Conservation (phyloP, 139 green algal species). For the Picochlorum sp. region DNA sequence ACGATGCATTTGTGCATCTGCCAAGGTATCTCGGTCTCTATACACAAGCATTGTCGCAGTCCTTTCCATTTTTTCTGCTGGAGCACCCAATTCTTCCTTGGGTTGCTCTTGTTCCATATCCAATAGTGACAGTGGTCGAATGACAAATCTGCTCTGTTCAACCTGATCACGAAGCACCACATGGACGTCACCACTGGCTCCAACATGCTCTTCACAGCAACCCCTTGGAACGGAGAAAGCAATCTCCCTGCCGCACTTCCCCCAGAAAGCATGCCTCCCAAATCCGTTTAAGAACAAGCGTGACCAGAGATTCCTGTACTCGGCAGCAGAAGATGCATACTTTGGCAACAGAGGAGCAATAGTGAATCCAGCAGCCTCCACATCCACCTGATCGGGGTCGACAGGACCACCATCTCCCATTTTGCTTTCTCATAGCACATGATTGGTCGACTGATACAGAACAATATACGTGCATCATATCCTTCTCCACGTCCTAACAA, state of each 20-base stretch:
- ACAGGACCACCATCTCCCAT: conserved; percentile 11
- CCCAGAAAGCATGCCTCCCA: conserved; percentile 31
- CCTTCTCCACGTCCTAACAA: conserved; percentile 41
- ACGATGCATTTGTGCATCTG: conserved; percentile 6
- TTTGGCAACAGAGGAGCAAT: conserved; percentile 37
- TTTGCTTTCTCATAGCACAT: background rate
- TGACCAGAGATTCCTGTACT: conserved; percentile 41
- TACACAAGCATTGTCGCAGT: background rate
- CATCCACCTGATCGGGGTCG: conserved; percentile 26
- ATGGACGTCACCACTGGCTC: conserved; percentile 30
- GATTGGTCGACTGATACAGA: conserved; percentile 31
- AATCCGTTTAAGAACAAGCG: conserved; percentile 44
- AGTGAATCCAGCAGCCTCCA: conserved; percentile 39
- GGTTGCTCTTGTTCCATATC: background rate
- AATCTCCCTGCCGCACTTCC: background rate
- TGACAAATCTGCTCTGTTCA: conserved; percentile 37
- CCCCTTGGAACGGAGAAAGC: background rate
- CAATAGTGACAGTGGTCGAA: conserved; percentile 16
- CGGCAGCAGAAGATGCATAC: conserved; percentile 15
- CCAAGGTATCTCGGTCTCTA: background rate
- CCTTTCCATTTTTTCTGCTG: background rate
- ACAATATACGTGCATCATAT: conserved; percentile 46
- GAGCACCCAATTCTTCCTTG: background rate
- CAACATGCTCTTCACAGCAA: conserved; percentile 19
- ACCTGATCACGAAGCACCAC: conserved; percentile 32